These are phyloP conservation scores for Pleodorina starrii DNA, from an alignment of 139 green algal species.

Conservation along the genomic window DNA sequence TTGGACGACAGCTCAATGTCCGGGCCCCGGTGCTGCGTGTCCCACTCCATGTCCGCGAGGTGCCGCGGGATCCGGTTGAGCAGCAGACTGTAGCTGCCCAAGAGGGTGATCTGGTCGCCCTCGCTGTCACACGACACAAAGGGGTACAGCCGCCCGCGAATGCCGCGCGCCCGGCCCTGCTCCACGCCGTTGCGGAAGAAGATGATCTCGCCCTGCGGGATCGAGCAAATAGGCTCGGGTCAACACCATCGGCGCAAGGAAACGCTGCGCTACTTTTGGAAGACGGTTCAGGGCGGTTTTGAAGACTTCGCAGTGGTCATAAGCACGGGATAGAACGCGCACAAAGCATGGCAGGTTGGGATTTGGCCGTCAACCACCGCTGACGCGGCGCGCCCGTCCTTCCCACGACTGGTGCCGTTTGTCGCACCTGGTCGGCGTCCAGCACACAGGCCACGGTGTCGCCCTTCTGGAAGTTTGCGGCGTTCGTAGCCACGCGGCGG, in stretches of 20 bases:
- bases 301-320: too few species aligned
- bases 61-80: slow-evolving; percentile 70
- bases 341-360: too few species aligned
- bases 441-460: slow-evolving; percentile 74
- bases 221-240: background rate
- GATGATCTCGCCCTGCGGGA: slow-evolving; percentile 59
- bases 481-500: slow-evolving; percentile 68
- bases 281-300: too few species aligned
- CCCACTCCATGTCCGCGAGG: slow-evolving; percentile 73
- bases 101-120: slow-evolving; percentile 68
- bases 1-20: slow-evolving; percentile 77
- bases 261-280: too few species aligned
- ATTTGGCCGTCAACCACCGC: too few species aligned
- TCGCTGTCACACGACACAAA: slow-evolving; percentile 78
- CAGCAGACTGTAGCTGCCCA: slow-evolving; percentile 73
- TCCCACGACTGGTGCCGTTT: too few species aligned
- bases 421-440: slow-evolving; percentile 73
- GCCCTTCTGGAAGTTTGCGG: slow-evolving; percentile 75
- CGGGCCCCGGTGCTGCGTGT: slow-evolving; percentile 63
- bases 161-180: slow-evolving; percentile 72
- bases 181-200: slow-evolving; percentile 69
- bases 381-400: too few species aligned
- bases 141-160: slow-evolving; percentile 72
- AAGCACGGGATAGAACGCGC: too few species aligned
- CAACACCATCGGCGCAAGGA: too few species aligned